Conservation (phyloP, 2,329 filamentous ascomycete species). For the Phaeosphaeria sp. region DNA sequence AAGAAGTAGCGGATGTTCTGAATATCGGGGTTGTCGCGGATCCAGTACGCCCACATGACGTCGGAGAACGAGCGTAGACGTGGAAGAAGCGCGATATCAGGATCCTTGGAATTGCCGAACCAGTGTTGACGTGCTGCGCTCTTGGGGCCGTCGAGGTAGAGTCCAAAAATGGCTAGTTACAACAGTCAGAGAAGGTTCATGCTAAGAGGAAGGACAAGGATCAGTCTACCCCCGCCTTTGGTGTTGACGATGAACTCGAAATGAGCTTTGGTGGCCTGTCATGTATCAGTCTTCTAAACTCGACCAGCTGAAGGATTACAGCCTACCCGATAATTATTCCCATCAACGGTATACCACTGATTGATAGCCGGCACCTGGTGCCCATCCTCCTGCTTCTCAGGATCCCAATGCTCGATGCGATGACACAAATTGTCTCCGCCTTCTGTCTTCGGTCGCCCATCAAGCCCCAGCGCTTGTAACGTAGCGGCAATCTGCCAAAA, state of each 20-base stretch:
- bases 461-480: slow-evolving; percentile 13
- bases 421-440: slow-evolving; percentile 23
- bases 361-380: slow-evolving; percentile 11
- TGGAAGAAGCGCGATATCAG: slow-evolving; percentile 3
- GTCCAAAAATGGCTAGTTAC: slow-evolving; percentile 11
- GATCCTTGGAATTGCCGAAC: slow-evolving; percentile 4
- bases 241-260: slow-evolving; percentile 22
- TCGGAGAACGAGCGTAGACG: slow-evolving; percentile 9
- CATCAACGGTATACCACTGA: slow-evolving; percentile 25
- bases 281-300: background rate
- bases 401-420: slow-evolving; percentile 22
- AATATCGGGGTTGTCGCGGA: slow-evolving; percentile 10
- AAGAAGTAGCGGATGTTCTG: slow-evolving; percentile 21
- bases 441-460: slow-evolving; percentile 8
- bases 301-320: too few relatives aligned
- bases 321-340: slow-evolving; percentile 15
- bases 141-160: slow-evolving; percentile 18
- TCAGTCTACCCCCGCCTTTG: slow-evolving; percentile 9
- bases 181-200: background rate
- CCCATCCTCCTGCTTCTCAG: slow-evolving; percentile 7
- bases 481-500: slow-evolving; percentile 17
- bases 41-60: slow-evolving; percentile 20
- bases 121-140: slow-evolving; percentile 12
- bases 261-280: slow-evolving; percentile 20
- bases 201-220: too few relatives aligned